Percentiles rank a stretch among this genome's conserved stretches.
These are phyloP conservation scores for Pleurotus platypus DNA, from an alignment of 768 basidiomycete genomes.

Conservation along the genomic window DNA sequence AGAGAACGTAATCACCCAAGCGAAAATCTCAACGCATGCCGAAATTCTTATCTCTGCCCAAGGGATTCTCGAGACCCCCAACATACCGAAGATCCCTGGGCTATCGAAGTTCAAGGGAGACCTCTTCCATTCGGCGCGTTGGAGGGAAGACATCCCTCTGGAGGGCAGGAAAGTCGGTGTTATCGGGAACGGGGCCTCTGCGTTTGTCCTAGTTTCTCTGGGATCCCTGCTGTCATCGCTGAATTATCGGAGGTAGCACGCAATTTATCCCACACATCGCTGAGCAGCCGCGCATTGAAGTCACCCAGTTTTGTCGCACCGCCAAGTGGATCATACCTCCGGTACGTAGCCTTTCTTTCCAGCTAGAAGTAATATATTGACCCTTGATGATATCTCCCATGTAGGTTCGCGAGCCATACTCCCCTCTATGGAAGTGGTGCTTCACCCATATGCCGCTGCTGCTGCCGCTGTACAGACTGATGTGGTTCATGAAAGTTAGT, in stretches of 20 bases:
- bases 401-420: not conserved
- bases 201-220: slow-evolving; percentile 29
- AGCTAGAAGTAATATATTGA: too few relatives aligned
- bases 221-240: slow-evolving; percentile 2
- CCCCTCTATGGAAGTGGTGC: slow-evolving; percentile 28
- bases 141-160: slow-evolving; percentile 38
- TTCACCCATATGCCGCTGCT: slow-evolving; percentile 37
- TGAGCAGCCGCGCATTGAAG: slow-evolving; percentile 31
- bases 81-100: slow-evolving; percentile 28
- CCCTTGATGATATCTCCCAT: too few relatives aligned
- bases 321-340: slow-evolving; percentile 45
- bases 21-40: slow-evolving; percentile 26
- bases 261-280: slow-evolving; percentile 48
- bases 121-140: slow-evolving; percentile 52
- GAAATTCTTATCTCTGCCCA: slow-evolving; percentile 49
- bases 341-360: slow-evolving; percentile 24
- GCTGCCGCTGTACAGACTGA: slow-evolving; percentile 25
- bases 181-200: slow-evolving; percentile 56
- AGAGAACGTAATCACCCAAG: slow-evolving; percentile 29
- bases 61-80: slow-evolving; percentile 44
- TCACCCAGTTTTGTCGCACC: slow-evolving; percentile 49
- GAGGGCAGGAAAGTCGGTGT: slow-evolving; percentile 48
- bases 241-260: slow-evolving; percentile 27
- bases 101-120: slow-evolving; percentile 41
- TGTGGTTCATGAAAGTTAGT: slow-evolving; percentile 12